Evolutionary conservation across 305 asterid genomes (phyloP).

Genomic region (Fraxinus ornus): DNA sequence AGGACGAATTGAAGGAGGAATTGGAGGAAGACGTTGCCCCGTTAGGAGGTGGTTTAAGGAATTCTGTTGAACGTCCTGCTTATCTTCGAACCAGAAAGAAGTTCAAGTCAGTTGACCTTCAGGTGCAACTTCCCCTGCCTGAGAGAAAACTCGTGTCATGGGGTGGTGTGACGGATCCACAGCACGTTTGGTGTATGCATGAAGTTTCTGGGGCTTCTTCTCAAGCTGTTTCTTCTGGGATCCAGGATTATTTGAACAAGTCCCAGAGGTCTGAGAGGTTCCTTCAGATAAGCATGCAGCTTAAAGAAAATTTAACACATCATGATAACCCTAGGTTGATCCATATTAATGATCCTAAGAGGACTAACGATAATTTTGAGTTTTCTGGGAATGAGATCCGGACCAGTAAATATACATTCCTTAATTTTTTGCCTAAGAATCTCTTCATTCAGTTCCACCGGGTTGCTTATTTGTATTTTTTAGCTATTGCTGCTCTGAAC

Average conservation of each 20-base stretch:
- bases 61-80: constrained; percentile 25
- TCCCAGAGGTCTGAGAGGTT: constrained; percentile 53
- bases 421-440: constrained; percentile 88
- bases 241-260: constrained; percentile 41
- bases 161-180: constrained; percentile 80
- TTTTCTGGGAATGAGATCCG: constrained; percentile 93
- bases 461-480: constrained; percentile 90
- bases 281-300: constrained; percentile 77
- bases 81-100: constrained; percentile 32
- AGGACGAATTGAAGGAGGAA: constrained; percentile 24
- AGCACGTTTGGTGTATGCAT: constrained; percentile 37
- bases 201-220: constrained; percentile 53
- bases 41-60: constrained; percentile 29
- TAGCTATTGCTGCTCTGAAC: constrained; percentile 90
- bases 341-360: constrained; percentile 76
- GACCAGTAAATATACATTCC: constrained; percentile 86
- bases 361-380: constrained; percentile 60
- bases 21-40: constrained; percentile 26
- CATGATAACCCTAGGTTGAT: constrained; percentile 79
- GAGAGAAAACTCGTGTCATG: constrained; percentile 70
- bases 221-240: constrained; percentile 35
- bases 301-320: constrained; percentile 57
- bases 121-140: constrained; percentile 46
- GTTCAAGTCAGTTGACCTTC: constrained; percentile 47
- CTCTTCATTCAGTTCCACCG: constrained; percentile 94